Percentiles rank a stretch among this genome's conserved stretches.
phyloP scores from a whole-genome alignment of 2,329 filamentous ascomycete genomes.

The Amylocarpus encephaloides region DNA sequence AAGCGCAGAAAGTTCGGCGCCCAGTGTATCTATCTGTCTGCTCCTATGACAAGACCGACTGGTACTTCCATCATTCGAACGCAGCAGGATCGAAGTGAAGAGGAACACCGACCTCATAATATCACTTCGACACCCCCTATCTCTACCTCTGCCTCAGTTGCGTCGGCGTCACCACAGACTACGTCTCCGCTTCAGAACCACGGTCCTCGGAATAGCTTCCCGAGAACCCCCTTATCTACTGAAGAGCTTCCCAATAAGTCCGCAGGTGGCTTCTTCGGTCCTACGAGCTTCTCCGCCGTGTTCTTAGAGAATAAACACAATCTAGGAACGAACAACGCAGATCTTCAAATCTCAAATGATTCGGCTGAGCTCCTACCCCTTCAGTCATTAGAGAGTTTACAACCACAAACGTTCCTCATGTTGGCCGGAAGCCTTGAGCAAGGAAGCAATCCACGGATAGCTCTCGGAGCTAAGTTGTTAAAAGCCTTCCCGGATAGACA shows the following conservation, averaged over 20 bases:
- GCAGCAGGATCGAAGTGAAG: background rate
- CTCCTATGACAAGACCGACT: slow-evolving; percentile 23
- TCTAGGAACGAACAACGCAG: slow-evolving; percentile 16
- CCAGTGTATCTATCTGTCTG: slow-evolving; percentile 25
- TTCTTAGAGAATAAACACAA: slow-evolving; percentile 27
- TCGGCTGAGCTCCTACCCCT: slow-evolving; percentile 11
- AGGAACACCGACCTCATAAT: slow-evolving; percentile 1
- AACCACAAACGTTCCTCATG: slow-evolving; percentile 28
- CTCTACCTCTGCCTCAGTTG: slow-evolving; percentile 1
- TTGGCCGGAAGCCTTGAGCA: slow-evolving; percentile 16
- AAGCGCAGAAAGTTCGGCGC: slow-evolving; percentile 19
- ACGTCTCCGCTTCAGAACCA: background rate
- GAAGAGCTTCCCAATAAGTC: slow-evolving; percentile 3
- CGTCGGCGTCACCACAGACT: background rate
- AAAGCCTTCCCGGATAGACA: slow-evolving; percentile 23
- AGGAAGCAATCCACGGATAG: slow-evolving; percentile 21
- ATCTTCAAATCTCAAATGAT: slow-evolving; percentile 26
- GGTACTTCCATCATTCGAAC: background rate
- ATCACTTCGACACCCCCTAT: background rate
- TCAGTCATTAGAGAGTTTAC: slow-evolving; percentile 18
- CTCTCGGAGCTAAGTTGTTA: slow-evolving; percentile 25
- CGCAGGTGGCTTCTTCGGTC: slow-evolving; percentile 24
- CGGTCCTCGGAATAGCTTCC: background rate
- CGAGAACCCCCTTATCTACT: slow-evolving; percentile 1
- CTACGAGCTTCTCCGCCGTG: slow-evolving; percentile 30